Evolutionary conservation across 441 rosid genomes (phyloP), one percentile per base, ranked within the genome.

Genomic region (Cnidoscolus chayamansa): DNA sequence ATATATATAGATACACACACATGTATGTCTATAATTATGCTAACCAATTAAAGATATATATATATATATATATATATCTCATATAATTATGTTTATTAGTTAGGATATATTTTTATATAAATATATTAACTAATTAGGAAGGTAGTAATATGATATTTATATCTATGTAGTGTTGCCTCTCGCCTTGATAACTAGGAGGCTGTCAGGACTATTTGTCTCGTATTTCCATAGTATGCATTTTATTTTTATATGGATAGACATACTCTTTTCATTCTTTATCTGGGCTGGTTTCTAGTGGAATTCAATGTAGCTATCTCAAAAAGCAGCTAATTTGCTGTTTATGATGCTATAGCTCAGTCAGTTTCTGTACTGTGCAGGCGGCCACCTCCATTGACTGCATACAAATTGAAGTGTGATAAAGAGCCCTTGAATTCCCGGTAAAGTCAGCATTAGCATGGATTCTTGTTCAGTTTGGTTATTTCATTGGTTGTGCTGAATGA

Each of bases 371-470:
- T 48, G 68, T 80, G 79, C 89, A 96, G 98, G 92, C 87, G 97
- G 80, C 82, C 84, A 71, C 82, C 87, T 67, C 92, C 82, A 10
- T 77, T 86, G 81, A 76, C 85, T 72, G 84, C 95, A 67, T 96
- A 94, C 89, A 94, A 87, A 78, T 86, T 96, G 87, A 94, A 92
- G 91, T 92, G 97, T 77, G 98, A 94, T 68, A 89, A 89, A 83
- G 98, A 96, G 74, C 83, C 87, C 63, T 77, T 94, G 53, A 96
- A 88, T 82, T 88, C 96, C 70, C 77, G 97, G 98, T 94, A 87
- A 74, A 79, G 60, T 77, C 65, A 72, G 71, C 65, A 63, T 45
- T 60, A 50, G 67, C 56, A 32, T 17, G 7, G 11, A 25, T 58
- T 67, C 63, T 54, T 32, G 45, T 47, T 60, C 30, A 50, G 13